Evolutionary conservation across 176 grass and related monocot species (phyloP).

Genomic region (Musa troglodytarum): DNA sequence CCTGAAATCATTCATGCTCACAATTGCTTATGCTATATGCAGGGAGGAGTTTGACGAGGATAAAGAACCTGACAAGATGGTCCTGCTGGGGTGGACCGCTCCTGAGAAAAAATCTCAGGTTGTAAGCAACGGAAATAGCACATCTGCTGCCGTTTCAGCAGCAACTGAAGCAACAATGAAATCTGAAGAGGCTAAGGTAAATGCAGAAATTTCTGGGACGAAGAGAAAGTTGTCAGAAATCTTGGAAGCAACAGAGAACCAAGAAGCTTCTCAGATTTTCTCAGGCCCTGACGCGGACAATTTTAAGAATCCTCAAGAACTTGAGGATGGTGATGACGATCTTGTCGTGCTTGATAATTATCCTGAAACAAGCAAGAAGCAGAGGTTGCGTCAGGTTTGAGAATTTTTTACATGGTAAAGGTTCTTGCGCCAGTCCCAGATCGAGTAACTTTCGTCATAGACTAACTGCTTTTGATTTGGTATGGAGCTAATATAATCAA

Average conservation of each 20-base stretch:
- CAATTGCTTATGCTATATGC: slow-evolving; percentile 19
- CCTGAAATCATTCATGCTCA: background rate
- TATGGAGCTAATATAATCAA: background rate
- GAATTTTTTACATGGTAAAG: background rate
- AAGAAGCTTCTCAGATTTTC: slow-evolving; percentile 8
- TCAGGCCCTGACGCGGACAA: slow-evolving; percentile 11
- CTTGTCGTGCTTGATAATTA: slow-evolving; percentile 36
- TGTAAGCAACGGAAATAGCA: slow-evolving; percentile 55
- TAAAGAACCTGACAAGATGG: slow-evolving; percentile 88
- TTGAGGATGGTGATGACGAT: slow-evolving; percentile 49
- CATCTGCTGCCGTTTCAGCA: slow-evolving; percentile 26
- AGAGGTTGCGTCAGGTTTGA: slow-evolving; percentile 52
- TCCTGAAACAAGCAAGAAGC: slow-evolving; percentile 56
- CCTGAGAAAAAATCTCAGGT: slow-evolving; percentile 30
- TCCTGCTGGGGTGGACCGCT: slow-evolving; percentile 69
- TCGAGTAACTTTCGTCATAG: background rate
- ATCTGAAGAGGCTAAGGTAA: slow-evolving; percentile 4
- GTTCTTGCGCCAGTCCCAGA: background rate
- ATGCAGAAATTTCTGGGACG: slow-evolving; percentile 28
- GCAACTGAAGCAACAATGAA: slow-evolving; percentile 13
- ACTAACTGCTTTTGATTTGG: background rate
- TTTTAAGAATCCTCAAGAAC: slow-evolving; percentile 33
- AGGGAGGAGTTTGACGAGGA: slow-evolving; percentile 91
- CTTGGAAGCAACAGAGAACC: slow-evolving; percentile 35
- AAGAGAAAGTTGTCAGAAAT: slow-evolving; percentile 83